These are phyloP conservation scores for Hagleromyces aurorensis DNA, from an alignment of 805 yeast genomes.

Conservation along the genomic window DNA sequence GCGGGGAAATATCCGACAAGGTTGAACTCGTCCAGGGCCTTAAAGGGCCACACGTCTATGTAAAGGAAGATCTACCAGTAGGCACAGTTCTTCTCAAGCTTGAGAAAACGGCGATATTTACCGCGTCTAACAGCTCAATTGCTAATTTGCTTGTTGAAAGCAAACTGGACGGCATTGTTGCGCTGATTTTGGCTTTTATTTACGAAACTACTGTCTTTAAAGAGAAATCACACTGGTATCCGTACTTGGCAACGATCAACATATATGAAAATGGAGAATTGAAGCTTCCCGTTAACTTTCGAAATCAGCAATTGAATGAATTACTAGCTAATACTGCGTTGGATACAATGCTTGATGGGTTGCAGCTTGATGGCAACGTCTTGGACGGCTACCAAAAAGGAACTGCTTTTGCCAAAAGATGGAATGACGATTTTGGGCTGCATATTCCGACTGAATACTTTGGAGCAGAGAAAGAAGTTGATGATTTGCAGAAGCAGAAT, in stretches of 20 bases:
- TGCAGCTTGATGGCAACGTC: slow-evolving; percentile 31
- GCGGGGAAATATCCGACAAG: too few relatives aligned
- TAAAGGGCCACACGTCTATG: too few relatives aligned
- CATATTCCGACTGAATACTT: slow-evolving; percentile 24
- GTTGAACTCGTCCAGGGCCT: too few relatives aligned
- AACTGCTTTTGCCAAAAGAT: slow-evolving; percentile 29
- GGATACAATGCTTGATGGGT: slow-evolving; percentile 47
- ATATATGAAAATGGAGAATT: slow-evolving; percentile 27
- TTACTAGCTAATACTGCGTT: slow-evolving; percentile 49
- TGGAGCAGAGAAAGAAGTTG: slow-evolving; percentile 17
- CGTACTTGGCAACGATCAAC: slow-evolving; percentile 50
- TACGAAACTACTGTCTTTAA: slow-evolving; percentile 54
- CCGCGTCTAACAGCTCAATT: slow-evolving; percentile 52
- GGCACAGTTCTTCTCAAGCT: slow-evolving; percentile 44
- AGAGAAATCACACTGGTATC: slow-evolving; percentile 72
- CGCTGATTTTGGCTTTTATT: slow-evolving; percentile 58
- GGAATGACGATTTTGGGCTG: slow-evolving; percentile 26
- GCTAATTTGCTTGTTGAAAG: slow-evolving; percentile 61
- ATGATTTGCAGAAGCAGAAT: slow-evolving; percentile 21
- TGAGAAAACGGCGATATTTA: slow-evolving; percentile 52
- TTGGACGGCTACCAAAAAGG: slow-evolving; percentile 33
- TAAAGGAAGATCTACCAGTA: slow-evolving; percentile 34
- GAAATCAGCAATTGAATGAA: slow-evolving; percentile 45
- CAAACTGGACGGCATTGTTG: slow-evolving; percentile 54
- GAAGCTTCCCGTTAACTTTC: slow-evolving; percentile 54